Evolutionary conservation across 2,329 filamentous ascomycete genomes (phyloP).

Genomic region (Sporothrix sp.): DNA sequence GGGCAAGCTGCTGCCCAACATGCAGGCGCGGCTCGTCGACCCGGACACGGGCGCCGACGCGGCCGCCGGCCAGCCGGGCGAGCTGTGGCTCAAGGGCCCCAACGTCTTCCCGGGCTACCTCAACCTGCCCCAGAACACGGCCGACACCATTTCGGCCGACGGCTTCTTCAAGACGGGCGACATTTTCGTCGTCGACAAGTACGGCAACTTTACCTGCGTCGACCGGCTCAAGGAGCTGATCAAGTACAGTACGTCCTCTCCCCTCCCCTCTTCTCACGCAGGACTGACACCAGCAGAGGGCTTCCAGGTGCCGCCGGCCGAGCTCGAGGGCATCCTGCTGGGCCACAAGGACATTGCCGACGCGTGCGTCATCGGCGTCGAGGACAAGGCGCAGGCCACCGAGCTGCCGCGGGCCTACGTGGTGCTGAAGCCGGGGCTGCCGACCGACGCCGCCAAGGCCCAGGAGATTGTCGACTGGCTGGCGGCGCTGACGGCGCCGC

Average conservation of each 20-base stretch:
- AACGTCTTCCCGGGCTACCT: slow-evolving; percentile 74
- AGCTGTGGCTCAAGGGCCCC: slow-evolving; percentile 68
- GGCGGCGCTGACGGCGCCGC: slow-evolving; percentile 29
- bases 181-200: slow-evolving; percentile 65
- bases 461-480: slow-evolving; percentile 31
- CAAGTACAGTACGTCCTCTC: slow-evolving; percentile 41
- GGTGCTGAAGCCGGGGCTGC: slow-evolving; percentile 35
- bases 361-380: slow-evolving; percentile 53
- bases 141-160: slow-evolving; percentile 60
- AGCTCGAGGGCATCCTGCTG: slow-evolving; percentile 44
- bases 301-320: slow-evolving; percentile 60
- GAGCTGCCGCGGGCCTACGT: slow-evolving; percentile 61
- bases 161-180: slow-evolving; percentile 90
- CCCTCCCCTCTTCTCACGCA: too few relatives aligned
- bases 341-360: slow-evolving; percentile 40
- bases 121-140: slow-evolving; percentile 61
- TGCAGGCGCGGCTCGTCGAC: slow-evolving; percentile 72
- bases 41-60: slow-evolving; percentile 45
- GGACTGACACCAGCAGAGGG: too few relatives aligned
- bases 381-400: slow-evolving; percentile 50
- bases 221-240: slow-evolving; percentile 68
- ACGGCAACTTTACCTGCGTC: slow-evolving; percentile 82
- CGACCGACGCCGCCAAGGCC: slow-evolving; percentile 25
- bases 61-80: slow-evolving; percentile 47
- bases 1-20: slow-evolving; percentile 67